phyloP scores from a whole-genome alignment of 2,329 filamentous ascomycete species.

The Fusarium tricinctum region DNA sequence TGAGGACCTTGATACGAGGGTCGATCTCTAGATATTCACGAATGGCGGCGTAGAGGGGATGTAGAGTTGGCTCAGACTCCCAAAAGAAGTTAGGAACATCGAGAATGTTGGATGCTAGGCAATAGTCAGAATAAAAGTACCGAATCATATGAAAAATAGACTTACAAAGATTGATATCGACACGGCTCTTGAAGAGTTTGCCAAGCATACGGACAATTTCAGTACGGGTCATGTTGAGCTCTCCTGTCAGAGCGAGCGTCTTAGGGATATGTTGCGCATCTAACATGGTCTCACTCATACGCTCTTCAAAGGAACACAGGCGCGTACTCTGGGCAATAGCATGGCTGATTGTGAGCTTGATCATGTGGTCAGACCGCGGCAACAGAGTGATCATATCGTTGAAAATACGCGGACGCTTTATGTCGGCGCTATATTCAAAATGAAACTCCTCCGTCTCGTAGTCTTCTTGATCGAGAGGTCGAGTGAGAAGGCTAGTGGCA shows the following conservation, averaged over 20 bases:
- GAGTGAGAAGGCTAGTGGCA: slow-evolving; percentile 76
- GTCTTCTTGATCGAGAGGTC: slow-evolving; percentile 87
- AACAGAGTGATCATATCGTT: slow-evolving; percentile 99
- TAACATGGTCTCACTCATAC: slow-evolving; percentile 94
- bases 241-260: slow-evolving; percentile 86
- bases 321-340: slow-evolving; percentile 98
- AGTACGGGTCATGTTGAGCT: slow-evolving; percentile 89
- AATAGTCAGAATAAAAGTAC: slow-evolving; percentile 25
- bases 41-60: slow-evolving; percentile 93
- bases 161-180: slow-evolving; percentile 98
- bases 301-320: slow-evolving; percentile 94
- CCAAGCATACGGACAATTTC: slow-evolving; percentile 95
- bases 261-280: slow-evolving; percentile 94
- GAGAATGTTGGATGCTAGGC: slow-evolving; percentile 88
- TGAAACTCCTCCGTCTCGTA: slow-evolving; percentile 99
- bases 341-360: slow-evolving; percentile 97
- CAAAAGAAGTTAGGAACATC: slow-evolving; percentile 98
- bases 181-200: slow-evolving; percentile 89
- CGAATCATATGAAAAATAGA: slow-evolving; percentile 25
- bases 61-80: slow-evolving; percentile 95
- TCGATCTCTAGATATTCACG: slow-evolving; percentile 99
- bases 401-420: slow-evolving; percentile 90
- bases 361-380: slow-evolving; percentile 95
- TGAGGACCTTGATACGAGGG: slow-evolving; percentile 93
- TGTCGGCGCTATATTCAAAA: slow-evolving; percentile 92